phyloP scores from a whole-genome alignment of 495 filamentous ascomycete species.

The Tuber calosporum region DNA sequence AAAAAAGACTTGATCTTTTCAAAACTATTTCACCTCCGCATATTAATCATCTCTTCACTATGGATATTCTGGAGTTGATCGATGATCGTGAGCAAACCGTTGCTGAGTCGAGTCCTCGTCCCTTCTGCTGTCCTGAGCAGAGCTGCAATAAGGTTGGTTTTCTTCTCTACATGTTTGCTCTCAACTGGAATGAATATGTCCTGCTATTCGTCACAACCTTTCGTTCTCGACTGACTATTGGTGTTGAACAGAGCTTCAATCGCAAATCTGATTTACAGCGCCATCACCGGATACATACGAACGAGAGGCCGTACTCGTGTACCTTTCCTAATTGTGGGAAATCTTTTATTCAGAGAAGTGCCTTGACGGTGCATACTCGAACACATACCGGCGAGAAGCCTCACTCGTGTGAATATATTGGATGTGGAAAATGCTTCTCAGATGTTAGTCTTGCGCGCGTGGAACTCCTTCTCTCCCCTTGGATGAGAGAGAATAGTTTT shows the following conservation, averaged over 20 bases:
- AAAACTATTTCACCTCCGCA: slow-evolving; percentile 4
- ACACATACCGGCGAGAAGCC: slow-evolving; percentile 89
- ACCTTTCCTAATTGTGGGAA: slow-evolving; percentile 64
- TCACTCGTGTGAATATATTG: slow-evolving; percentile 68
- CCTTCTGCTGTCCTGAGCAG: slow-evolving; percentile 39
- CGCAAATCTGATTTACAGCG: slow-evolving; percentile 84
- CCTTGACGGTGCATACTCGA: slow-evolving; percentile 75
- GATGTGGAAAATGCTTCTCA: slow-evolving; percentile 80
- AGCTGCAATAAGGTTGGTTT: slow-evolving; percentile 42
- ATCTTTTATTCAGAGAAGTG: slow-evolving; percentile 85
- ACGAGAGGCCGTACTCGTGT: slow-evolving; percentile 76
- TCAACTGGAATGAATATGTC: slow-evolving; percentile 7
- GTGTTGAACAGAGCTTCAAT: slow-evolving; percentile 66
- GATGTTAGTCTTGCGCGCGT: slow-evolving; percentile 55
- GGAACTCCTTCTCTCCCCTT: slow-evolving; percentile 12
- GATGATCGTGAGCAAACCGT: slow-evolving; percentile 43
- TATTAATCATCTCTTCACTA: slow-evolving; percentile 28
- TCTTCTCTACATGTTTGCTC: slow-evolving; percentile 19
- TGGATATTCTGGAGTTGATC: slow-evolving; percentile 44
- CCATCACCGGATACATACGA: slow-evolving; percentile 85
- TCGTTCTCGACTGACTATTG: slow-evolving; percentile 30
- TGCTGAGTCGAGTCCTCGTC: slow-evolving; percentile 38
- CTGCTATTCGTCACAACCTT: slow-evolving; percentile 17
- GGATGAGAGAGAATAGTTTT: background rate
- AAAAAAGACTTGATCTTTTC: background rate